phyloP scores from a whole-genome alignment of 2,329 filamentous ascomycete genomes.

The Bisporella sp. region DNA sequence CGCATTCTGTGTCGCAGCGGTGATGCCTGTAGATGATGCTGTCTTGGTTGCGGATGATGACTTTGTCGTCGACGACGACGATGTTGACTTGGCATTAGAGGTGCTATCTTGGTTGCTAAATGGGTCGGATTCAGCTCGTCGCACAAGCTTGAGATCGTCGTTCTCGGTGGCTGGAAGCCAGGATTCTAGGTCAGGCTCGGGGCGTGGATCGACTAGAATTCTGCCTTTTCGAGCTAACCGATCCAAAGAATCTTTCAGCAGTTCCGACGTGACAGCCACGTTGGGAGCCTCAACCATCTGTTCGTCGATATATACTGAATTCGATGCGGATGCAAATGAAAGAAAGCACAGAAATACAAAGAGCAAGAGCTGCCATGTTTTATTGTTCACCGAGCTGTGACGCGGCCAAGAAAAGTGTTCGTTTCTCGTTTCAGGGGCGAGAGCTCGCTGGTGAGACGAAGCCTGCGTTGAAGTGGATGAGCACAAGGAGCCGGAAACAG shows the following conservation, averaged over 20 bases:
- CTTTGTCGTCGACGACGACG: slow-evolving; percentile 3
- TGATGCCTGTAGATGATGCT: slow-evolving; percentile 11
- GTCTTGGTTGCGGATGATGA: slow-evolving; percentile 6
- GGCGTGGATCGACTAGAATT: slow-evolving; percentile 24
- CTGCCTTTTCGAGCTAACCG: slow-evolving; percentile 23
- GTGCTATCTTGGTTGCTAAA: background rate
- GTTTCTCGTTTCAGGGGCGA: slow-evolving; percentile 6
- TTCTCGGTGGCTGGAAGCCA: slow-evolving; percentile 4
- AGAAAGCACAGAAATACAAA: slow-evolving; percentile 18
- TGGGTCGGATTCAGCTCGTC: slow-evolving; percentile 6
- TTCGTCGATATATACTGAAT: slow-evolving; percentile 16
- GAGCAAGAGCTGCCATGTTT: slow-evolving; percentile 5
- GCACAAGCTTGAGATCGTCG: slow-evolving; percentile 10
- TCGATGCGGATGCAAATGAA: slow-evolving; percentile 12
- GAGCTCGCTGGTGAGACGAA: slow-evolving; percentile 13
- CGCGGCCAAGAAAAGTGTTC: slow-evolving; percentile 7
- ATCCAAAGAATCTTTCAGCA: slow-evolving; percentile 17
- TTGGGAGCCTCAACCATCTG: slow-evolving; percentile 19
- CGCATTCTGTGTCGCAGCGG: slow-evolving; percentile 13
- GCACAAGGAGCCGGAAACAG: slow-evolving; percentile 2
- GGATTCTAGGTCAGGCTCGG: slow-evolving; percentile 10
- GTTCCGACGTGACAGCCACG: slow-evolving; percentile 8
- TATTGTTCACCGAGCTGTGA: background rate
- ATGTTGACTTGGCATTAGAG: background rate
- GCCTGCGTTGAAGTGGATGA: slow-evolving; percentile 4